Evolutionary conservation across 768 basidiomycete species (phyloP).

Genomic region (Pholiota molesta): DNA sequence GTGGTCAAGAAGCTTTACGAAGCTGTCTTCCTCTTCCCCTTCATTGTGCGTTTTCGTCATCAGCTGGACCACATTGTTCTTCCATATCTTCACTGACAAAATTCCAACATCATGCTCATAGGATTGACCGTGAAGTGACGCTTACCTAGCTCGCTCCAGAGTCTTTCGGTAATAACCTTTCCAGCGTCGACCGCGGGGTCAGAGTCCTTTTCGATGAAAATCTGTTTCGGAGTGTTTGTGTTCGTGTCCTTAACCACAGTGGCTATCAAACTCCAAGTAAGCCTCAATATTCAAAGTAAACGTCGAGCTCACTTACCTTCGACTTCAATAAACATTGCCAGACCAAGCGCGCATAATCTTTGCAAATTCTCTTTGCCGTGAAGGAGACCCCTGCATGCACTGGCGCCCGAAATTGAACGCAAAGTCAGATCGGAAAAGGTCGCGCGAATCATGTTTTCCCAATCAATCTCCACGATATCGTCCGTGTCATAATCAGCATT

Average conservation of each 20-base stretch:
- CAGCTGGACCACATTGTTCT: not conserved
- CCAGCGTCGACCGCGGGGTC: not conserved
- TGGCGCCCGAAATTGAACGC: not conserved
- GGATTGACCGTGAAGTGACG: too few species aligned
- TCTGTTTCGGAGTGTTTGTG: not conserved
- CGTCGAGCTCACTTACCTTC: not conserved
- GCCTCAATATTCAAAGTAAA: not conserved
- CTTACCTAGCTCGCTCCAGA: not conserved
- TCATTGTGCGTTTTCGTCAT: not conserved
- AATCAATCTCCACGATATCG: not conserved
- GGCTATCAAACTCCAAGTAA: not conserved
- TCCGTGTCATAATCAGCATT: not conserved
- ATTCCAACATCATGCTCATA: not conserved
- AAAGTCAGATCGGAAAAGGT: not conserved
- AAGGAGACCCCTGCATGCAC: not conserved
- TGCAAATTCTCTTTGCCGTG: not conserved
- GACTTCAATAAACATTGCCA: not conserved
- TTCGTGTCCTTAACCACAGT: too few species aligned
- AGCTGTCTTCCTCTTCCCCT: not conserved
- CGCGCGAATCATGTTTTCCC: not conserved
- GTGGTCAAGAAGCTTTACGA: not conserved
- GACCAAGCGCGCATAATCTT: not conserved
- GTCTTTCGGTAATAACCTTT: not conserved
- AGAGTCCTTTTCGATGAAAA: not conserved
- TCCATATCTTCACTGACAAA: not conserved